Percentiles rank a stretch among this genome's conserved stretches.
Evolutionary conservation across 805 yeast genomes (phyloP).

Genomic region (Candida boleticola): DNA sequence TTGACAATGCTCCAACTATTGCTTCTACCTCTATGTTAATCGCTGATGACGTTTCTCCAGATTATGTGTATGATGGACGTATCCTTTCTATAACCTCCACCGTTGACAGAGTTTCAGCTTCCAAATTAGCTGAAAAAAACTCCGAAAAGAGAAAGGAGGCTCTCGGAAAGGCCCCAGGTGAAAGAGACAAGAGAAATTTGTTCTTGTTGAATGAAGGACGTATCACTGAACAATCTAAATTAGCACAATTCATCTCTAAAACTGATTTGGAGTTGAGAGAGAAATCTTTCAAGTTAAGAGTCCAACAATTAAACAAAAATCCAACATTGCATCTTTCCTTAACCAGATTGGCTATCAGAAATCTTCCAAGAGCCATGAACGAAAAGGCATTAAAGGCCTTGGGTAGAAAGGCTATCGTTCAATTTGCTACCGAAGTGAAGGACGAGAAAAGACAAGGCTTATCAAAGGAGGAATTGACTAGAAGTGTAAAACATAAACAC

Average conservation of each 20-base stretch:
- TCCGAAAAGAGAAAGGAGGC: slow-evolving; percentile 69
- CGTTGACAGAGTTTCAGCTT: slow-evolving; percentile 83
- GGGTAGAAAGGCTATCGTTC: slow-evolving; percentile 92
- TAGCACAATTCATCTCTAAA: slow-evolving; percentile 65
- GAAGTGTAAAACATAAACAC: slow-evolving; percentile 71
- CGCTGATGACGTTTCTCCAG: slow-evolving; percentile 88
- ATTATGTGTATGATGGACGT: slow-evolving; percentile 90
- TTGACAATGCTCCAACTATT: slow-evolving; percentile 74
- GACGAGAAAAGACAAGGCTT: slow-evolving; percentile 74
- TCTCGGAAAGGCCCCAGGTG: slow-evolving; percentile 77
- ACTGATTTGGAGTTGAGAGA: slow-evolving; percentile 86
- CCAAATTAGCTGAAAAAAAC: slow-evolving; percentile 67
- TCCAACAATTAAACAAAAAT: slow-evolving; percentile 85
- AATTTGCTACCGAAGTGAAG: slow-evolving; percentile 87
- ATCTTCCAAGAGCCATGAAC: slow-evolving; percentile 88
- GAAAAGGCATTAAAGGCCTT: slow-evolving; percentile 85
- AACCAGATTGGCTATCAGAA: slow-evolving; percentile 92
- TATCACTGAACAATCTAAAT: slow-evolving; percentile 73
- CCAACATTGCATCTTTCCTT: slow-evolving; percentile 90
- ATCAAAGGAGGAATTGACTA: slow-evolving; percentile 79
- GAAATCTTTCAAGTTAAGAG: slow-evolving; percentile 79
- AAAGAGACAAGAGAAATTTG: slow-evolving; percentile 79
- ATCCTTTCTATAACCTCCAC: slow-evolving; percentile 81
- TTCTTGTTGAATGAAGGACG: slow-evolving; percentile 93
- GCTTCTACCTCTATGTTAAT: slow-evolving; percentile 64